Evolutionary conservation across 1,139 yeast genomes (phyloP), one percentile per base, ranked within the genome.

Genomic region (Yamadazyma atlantica): DNA sequence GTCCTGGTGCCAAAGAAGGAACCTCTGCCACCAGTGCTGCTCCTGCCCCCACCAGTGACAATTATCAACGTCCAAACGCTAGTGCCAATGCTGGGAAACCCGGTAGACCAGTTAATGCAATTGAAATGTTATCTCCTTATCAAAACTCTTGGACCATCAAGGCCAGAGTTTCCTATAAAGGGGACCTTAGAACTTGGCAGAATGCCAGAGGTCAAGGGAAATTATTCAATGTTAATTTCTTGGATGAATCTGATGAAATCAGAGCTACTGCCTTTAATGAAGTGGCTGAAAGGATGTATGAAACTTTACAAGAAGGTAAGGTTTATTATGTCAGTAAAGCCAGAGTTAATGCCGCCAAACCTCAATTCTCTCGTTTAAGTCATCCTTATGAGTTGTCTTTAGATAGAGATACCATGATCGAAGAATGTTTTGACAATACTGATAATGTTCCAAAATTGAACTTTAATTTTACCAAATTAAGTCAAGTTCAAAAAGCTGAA

Each of bases 221-320:
- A 59, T 73, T 94, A 43, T 88, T 94, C 67, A 85, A 85, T 51
- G 88, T 88, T 29, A 87, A 89, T 50, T 80, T 94, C 48, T 67
- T 90, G 46, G 99, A 94, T 58, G 96, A 94, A 58, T 85, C 96
- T 5, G 96, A 95, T 53, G 98, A 92, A 66, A 94, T 94, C 52
- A 78, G 95, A 54, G 97, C 96, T 12, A 89, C 97, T 7, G 97
- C 95, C 3, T 94, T 94, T 63, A 87, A 86, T 57, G 94, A 88
- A 32, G 75, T 78, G 48, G 97, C 94, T 6, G 95, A 86, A 44
- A 80, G 78, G 55, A 84, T 78, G 54, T 83, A 78, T 62, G 85
- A 83, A 49, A 55, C 80, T 33, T 69, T 94, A 42, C 85, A 85
- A 59, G 97, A 89, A 56, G 97, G 96, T 24, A 83, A 85, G 57